Base-by-base conservation (phyloP, 2,329 filamentous ascomycete species). In the Apiospora marii region DNA sequence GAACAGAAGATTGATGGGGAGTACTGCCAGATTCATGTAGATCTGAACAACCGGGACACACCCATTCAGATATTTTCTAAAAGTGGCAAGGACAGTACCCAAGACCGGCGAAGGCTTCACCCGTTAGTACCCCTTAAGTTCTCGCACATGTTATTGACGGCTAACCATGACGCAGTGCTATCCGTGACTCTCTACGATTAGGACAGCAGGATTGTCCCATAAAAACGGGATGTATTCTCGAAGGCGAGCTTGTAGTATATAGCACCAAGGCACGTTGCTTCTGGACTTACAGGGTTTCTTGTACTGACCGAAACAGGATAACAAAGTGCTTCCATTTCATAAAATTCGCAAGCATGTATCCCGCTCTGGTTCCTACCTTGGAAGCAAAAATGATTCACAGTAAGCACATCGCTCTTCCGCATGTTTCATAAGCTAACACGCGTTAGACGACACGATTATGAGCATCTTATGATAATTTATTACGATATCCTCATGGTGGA, bases 1-100 rank as follows among this genome's bases (percentile, higher is more conserved):
- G 94, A 97, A 80, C 87, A 91, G 70, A 97, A 97, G 79, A 90
- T 97, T 74, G 94, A 97, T 77, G 94, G 93, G 16, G 95, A 98
- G 81, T 98, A 96, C 76, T 97, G 94, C 76, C 95, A 98, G 80
- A 90, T 98, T 43, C 95, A 98, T 77, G 85, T 98, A 51, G 91
- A 97, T 78, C 83, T 93, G 8, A 84, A 84, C 12, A 90, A 88
- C 69, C 72, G 19, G 67, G 79, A 72, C 0, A 79, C 87, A 0
- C 88, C 86, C 68, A 90, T 97, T 41, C 92, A 92, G 74, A 96
- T 98, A 43, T 98, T 96, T 79, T 97, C 94, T 13, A 98, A 98
- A 80, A 96, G 94, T 77, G 94, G 95, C 72, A 97, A 96, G 79
- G 94, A 98, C 76, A 96, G 94, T 64, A 98, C 94, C 0, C 79